These are phyloP conservation scores for Suillus decipiens DNA, from an alignment of 768 basidiomycete species.

Conservation along the genomic window DNA sequence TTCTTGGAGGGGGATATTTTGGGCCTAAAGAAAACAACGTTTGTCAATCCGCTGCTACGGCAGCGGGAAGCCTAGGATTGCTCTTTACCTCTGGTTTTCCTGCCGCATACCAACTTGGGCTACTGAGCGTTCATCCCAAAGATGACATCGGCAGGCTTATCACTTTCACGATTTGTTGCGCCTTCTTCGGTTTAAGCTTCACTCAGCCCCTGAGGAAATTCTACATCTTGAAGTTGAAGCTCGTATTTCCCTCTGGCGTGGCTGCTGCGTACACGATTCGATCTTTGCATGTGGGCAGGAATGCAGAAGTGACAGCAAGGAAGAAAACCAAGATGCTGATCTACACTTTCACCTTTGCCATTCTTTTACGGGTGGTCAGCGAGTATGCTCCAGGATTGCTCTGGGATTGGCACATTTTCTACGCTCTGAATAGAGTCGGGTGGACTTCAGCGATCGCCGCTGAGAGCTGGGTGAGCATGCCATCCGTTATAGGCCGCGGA, in stretches of 20 bases:
- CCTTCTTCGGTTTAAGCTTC: constrained; percentile 69
- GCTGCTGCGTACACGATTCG: constrained; percentile 67
- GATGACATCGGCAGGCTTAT: constrained; percentile 59
- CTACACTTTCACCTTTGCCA: constrained; percentile 45
- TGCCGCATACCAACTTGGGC: constrained; percentile 56
- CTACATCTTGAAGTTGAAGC: constrained; percentile 61
- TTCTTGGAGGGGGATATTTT: constrained; percentile 53
- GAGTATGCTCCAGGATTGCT: constrained; percentile 59
- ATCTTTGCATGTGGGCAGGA: constrained; percentile 51
- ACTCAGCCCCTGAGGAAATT: constrained; percentile 60
- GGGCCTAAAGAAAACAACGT: constrained; percentile 59
- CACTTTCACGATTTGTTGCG: constrained; percentile 50
- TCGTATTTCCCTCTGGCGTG: constrained; percentile 63
- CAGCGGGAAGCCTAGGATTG: constrained; percentile 57
- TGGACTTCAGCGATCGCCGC: constrained; percentile 57
- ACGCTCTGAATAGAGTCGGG: constrained; percentile 57
- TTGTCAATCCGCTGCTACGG: constrained; percentile 25
- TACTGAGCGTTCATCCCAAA: constrained; percentile 47
- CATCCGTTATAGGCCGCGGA: neutral
- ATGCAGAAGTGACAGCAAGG: constrained; percentile 49
- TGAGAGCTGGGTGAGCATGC: constrained; percentile 52
- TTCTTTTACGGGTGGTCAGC: constrained; percentile 55
- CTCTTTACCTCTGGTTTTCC: constrained; percentile 59
- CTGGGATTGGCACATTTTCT: constrained; percentile 65
- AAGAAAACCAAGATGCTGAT: constrained; percentile 56